phyloP scores from a whole-genome alignment of 2,329 filamentous ascomycete genomes.

The Colletotrichum higginsianum region DNA sequence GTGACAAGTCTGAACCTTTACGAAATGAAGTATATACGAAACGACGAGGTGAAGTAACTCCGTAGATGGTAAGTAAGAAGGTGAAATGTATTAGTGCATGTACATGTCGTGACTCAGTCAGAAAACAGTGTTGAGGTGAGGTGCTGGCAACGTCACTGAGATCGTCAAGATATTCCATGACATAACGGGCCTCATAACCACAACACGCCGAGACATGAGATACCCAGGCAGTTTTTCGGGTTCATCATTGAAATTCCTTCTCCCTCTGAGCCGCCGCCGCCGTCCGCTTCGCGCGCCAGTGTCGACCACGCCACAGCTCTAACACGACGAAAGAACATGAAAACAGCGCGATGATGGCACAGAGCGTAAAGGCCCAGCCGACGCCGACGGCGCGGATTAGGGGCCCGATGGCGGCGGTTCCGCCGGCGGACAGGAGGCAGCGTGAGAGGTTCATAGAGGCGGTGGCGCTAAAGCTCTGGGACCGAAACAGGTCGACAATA shows the following conservation, averaged over 20 bases:
- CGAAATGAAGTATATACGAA: too few species aligned
- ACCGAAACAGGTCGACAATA: conserved; percentile 4
- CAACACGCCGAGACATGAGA: too few species aligned
- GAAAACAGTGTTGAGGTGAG: too few species aligned
- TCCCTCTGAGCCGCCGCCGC: background rate
- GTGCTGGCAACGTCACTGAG: too few species aligned
- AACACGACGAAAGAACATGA: background rate
- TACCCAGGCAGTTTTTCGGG: too few species aligned
- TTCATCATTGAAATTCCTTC: background rate
- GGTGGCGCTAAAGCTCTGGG: conserved; percentile 5
- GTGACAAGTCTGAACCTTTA: too few species aligned
- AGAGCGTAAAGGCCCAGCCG: conserved; percentile 4
- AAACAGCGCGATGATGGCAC: background rate
- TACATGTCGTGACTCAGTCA: too few species aligned
- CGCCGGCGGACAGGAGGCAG: background rate
- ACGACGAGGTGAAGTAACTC: too few species aligned
- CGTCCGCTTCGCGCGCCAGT: conserved; percentile 4
- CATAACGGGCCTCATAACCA: too few species aligned
- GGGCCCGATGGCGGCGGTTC: conserved; percentile 7
- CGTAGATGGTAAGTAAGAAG: too few species aligned
- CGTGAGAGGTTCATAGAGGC: conserved; percentile 6
- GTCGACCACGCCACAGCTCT: conserved; percentile 4
- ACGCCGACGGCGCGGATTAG: background rate
- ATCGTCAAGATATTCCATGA: too few species aligned
- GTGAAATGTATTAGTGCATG: too few species aligned